Base-by-base conservation (phyloP, 192 early-diverging fungal genomes). In the Mortierella claussenii region DNA sequence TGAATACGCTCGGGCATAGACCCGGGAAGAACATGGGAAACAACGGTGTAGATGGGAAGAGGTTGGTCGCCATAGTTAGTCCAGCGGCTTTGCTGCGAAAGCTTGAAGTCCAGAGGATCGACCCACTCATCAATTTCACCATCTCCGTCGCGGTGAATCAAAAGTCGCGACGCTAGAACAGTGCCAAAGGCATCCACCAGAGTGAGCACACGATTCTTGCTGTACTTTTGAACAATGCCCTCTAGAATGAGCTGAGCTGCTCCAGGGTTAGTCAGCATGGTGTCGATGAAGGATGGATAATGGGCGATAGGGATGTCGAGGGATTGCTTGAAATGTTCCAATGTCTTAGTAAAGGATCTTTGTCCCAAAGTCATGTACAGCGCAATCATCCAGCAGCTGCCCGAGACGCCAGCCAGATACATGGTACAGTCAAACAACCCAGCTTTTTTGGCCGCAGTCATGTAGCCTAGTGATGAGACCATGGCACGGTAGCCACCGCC, bases 401-500 rank as follows among this genome's bases (percentile, higher is more conserved):
- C 90, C 50, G 78, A 90, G 33, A 80, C 83, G 69, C 80, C 92
- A 3, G 92, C 84, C 32, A 90, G 79, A 60, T 94, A 95, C 69
- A 85, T 91, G 5, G 87, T 69, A 57, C 89, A 91, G 52, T 92
- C 90, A 17, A 84, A 82, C 10, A 90, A 36, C 30, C 92, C 92
- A 5, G 86, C 73, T 15, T 90, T 76, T 24, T 92, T 69, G 78
- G 91, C 86, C 1, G 84, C 89, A 3, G 83, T 83, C 52, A 92
- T 69, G 56, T 89, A 93, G 11, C 93, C 80, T n/a, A 68, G 47
- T 6, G 85, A 88, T 11, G 89, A 86, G 34, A 94, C 68, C 94
- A 95, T 95, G 8, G 94, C 92, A 6, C 93, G 88, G 71, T 88
- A 93, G 2, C 94, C 94, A 13, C 94, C 94, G 30, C 94, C 94